Evolutionary conservation across 139 green algal genomes (phyloP).

Genomic region (Chlamydomonas sphaeroides): DNA sequence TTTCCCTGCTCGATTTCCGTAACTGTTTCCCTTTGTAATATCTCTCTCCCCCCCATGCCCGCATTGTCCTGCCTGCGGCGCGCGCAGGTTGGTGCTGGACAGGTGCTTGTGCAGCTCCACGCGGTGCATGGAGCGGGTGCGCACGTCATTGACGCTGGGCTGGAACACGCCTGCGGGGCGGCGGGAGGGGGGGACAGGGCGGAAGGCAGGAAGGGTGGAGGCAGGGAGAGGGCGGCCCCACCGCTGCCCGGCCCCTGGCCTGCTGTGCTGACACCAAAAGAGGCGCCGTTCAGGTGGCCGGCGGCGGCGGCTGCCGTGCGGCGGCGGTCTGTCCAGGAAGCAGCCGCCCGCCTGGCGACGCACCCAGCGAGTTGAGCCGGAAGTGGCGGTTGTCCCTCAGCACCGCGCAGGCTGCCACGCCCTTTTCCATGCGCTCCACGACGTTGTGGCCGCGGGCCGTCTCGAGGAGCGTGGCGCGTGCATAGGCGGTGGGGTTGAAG

Average conservation of each 20-base stretch:
- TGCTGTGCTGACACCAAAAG: too few relatives aligned
- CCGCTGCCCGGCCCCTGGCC: too few relatives aligned
- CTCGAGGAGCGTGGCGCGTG: conserved; percentile 32
- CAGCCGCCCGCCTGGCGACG: neutral
- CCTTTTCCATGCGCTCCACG: conserved; percentile 50
- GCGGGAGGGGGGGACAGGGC: neutral
- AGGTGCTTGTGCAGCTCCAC: conserved; percentile 57
- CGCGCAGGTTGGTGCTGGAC: conserved; percentile 38
- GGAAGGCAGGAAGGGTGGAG: neutral
- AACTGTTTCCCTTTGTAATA: too few relatives aligned
- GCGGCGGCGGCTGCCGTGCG: neutral
- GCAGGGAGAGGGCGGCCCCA: too few relatives aligned
- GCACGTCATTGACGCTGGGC: conserved; percentile 44
- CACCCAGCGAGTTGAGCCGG: conserved; percentile 51
- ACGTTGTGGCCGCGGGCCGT: neutral
- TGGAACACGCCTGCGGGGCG: conserved; percentile 54
- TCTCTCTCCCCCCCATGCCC: too few relatives aligned
- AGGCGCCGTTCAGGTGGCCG: too few relatives aligned
- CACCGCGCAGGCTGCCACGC: conserved; percentile 36
- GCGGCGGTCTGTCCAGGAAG: too few relatives aligned
- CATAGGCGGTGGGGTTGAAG: conserved; percentile 9
- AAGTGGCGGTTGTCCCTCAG: conserved; percentile 46
- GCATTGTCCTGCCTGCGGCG: conserved; percentile 30
- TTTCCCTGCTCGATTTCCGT: too few relatives aligned
- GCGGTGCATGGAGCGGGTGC: conserved; percentile 48